Evolutionary conservation across 176 grass and related monocot genomes (phyloP), one percentile per base, ranked within the genome.

Genomic region (Oryza meridionalis): DNA sequence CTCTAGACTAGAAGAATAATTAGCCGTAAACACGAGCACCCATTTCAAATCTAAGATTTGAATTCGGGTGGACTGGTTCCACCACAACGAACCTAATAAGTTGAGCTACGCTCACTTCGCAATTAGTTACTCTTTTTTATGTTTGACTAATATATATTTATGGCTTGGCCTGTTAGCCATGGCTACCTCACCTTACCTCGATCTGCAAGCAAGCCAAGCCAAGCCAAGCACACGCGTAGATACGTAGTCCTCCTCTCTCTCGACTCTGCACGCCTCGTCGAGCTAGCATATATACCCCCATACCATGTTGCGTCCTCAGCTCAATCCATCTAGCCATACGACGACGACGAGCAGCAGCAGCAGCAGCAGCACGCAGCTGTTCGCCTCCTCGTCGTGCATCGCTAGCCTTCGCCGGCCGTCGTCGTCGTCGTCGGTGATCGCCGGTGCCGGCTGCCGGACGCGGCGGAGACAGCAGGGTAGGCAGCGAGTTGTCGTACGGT

Each of bases 251-350:
- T 9, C 44, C 11, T 45, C 44, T 44, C 9, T 45, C 44, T 45
- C 44, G 10, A 16, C 13, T 50, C 17, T 7, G 51, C 15, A 82
- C 15, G 5, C 50, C 0, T 22, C 19, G 21, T 22, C 21, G 21
- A 22, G 19, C 42, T 9, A 10, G 4, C 19, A 74, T 51, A 51
- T 51, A 47, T 51, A 74, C 44, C 42, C 32, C 25, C 25, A 25
- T 5, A 49, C 55, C 81, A 82, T 84, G 82, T 42, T 66, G 45
- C 59, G 49, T 37, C 59, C 50, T 42, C 79, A 63, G 4, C 68
- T 88, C 46, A 88, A 84, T 47, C 32, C 75, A 58, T 2, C 19
- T 2, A 70, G 33, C 33, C 63, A 38, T 22, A 22, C 21, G 2
- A 10, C 58, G 58, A 24, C 58, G n/a, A 62, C 3, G 0, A 77